Percentiles rank a stretch among this genome's conserved stretches.
These are phyloP conservation scores for Lasiosphaeria miniovina DNA, from an alignment of 495 filamentous ascomycete genomes.

Conservation along the genomic window DNA sequence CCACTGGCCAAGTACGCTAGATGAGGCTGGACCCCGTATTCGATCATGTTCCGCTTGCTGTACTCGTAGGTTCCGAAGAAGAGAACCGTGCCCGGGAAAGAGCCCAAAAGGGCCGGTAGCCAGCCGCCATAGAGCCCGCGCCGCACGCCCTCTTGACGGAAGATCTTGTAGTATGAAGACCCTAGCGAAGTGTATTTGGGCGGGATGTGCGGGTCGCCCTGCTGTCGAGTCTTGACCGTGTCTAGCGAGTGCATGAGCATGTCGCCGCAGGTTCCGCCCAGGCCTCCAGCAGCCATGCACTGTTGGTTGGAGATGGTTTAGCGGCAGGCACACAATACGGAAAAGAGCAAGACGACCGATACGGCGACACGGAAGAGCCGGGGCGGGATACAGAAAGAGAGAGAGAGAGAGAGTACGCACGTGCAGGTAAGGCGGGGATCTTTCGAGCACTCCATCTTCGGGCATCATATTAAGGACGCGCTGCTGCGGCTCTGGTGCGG, in stretches of 20 bases:
- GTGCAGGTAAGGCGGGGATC: constrained; percentile 45
- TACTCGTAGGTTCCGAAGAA: constrained; percentile 97
- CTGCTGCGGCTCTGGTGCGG: constrained; percentile 10
- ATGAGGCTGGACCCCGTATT: constrained; percentile 70
- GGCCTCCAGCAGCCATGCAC: constrained; percentile 92
- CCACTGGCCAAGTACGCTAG: constrained; percentile 83
- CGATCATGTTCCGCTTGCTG: constrained; percentile 86
- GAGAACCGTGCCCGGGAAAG: constrained; percentile 88
- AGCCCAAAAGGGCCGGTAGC: constrained; percentile 82
- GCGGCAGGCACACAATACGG: not conserved
- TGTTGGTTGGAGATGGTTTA: constrained; percentile 37
- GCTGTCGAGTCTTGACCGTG: constrained; percentile 98
- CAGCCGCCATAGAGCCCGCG: constrained; percentile 93
- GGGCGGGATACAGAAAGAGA: not conserved
- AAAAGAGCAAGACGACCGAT: no score
- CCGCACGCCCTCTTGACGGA: constrained; percentile 82
- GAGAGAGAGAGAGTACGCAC: constrained; percentile 28
- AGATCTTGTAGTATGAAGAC: constrained; percentile 86
- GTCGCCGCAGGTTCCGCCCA: constrained; percentile 88
- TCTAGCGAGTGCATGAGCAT: constrained; percentile 99
- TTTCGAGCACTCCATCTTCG: constrained; percentile 42
- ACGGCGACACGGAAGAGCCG: not conserved
- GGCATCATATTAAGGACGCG: constrained; percentile 39
- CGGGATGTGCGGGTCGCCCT: constrained; percentile 88
- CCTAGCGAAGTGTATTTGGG: constrained; percentile 88